phyloP scores from a whole-genome alignment of 345 rosid species.

The Physaria fendleri region DNA sequence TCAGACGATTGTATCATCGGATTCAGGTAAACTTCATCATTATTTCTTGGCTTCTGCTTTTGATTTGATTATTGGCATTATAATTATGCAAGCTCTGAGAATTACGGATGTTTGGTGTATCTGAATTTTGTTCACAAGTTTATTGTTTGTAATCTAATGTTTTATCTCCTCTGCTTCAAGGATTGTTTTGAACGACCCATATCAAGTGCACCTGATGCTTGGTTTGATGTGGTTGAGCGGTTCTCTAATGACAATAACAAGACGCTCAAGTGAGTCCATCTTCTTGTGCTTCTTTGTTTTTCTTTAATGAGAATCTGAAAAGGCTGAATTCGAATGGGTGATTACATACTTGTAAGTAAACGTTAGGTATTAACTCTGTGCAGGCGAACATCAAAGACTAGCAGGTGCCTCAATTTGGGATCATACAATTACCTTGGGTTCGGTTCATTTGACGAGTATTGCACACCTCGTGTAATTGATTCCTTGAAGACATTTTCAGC shows the following conservation, averaged over 20 bases:
- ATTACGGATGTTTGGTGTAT: background rate
- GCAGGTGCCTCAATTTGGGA: conserved; percentile 80
- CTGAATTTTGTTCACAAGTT: background rate
- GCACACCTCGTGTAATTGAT: conserved; percentile 83
- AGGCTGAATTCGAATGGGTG: background rate
- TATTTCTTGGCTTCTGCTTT: background rate
- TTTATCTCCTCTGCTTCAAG: conserved; percentile 27
- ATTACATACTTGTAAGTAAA: background rate
- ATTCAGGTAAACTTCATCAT: conserved; percentile 50
- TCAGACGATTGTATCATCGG: conserved; percentile 69
- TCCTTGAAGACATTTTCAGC: conserved; percentile 62
- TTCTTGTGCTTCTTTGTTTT: background rate
- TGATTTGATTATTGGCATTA: background rate
- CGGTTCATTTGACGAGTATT: conserved; percentile 87
- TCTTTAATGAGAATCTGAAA: background rate
- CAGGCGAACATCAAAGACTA: conserved; percentile 68
- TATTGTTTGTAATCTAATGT: background rate
- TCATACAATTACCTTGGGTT: conserved; percentile 92
- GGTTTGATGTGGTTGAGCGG: conserved; percentile 73
- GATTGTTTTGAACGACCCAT: conserved; percentile 82
- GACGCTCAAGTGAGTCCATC: conserved; percentile 52
- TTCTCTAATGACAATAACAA: conserved; percentile 66
- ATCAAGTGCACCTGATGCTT: conserved; percentile 76
- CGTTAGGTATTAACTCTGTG: conserved; percentile 11
- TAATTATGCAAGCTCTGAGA: background rate